A percentile compares a stretch with the other conserved stretches of the same genome.
Evolutionary conservation across 305 asterid genomes (phyloP).

Genomic region (Rubia tinctorum): DNA sequence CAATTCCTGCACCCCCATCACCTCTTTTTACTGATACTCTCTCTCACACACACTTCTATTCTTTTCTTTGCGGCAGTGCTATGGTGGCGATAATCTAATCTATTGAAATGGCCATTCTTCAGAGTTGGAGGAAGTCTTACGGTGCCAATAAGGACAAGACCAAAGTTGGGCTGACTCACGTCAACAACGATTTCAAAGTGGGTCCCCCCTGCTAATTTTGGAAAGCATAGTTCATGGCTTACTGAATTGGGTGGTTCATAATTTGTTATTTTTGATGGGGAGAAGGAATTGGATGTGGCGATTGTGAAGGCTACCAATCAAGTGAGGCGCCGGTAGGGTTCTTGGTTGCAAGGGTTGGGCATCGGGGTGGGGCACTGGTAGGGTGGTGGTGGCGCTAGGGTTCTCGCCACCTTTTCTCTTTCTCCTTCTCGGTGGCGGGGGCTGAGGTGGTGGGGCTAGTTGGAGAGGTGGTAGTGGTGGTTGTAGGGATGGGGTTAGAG

Average conservation of each 20-base stretch:
- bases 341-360: no score
- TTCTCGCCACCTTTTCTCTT: no score
- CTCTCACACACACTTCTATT: not conserved
- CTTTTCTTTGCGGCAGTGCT: not conserved
- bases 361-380: no score
- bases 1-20: no score
- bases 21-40: no score
- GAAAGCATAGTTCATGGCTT: not conserved
- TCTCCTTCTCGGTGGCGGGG: no score
- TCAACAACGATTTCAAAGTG: conserved; percentile 95
- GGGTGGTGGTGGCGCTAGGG: no score
- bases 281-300: conserved; percentile 96
- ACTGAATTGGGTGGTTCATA: conserved; percentile 5
- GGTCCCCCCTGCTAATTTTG: not conserved
- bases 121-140: conserved; percentile 80
- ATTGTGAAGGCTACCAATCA: conserved; percentile 98
- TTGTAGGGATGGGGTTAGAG: no score
- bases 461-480: no score
- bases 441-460: no score
- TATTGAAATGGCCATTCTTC: conserved; percentile 65
- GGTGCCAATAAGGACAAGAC: conserved; percentile 92
- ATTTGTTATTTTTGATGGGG: conserved; percentile 18
- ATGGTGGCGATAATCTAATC: conserved; percentile 2
- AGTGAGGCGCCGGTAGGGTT: conserved; percentile 87
- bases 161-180: conserved; percentile 85